These are phyloP conservation scores for Corynascus novoguineensis DNA, from an alignment of 495 filamentous ascomycete genomes.

Conservation along the genomic window DNA sequence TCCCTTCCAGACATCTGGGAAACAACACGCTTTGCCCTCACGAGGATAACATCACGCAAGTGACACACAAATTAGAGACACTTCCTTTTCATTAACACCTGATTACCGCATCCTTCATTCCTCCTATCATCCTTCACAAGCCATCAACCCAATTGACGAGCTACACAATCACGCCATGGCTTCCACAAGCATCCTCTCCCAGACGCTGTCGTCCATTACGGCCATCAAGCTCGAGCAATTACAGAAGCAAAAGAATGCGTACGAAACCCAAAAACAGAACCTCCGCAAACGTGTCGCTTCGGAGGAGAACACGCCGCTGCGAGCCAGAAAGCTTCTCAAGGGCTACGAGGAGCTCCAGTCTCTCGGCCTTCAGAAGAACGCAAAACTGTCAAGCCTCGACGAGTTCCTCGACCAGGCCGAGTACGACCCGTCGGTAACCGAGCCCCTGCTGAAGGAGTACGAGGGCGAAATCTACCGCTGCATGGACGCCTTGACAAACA, in stretches of 20 bases:
- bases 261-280: constrained; percentile 37
- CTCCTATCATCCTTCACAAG: not conserved
- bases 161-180: constrained; percentile 17
- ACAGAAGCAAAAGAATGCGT: constrained; percentile 51
- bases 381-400: constrained; percentile 22
- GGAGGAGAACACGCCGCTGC: constrained; percentile 26
- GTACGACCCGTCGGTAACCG: constrained; percentile 33
- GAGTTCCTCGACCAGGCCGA: constrained; percentile 33
- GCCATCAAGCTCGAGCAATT: constrained; percentile 58
- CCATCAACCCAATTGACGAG: not conserved
- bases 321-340: constrained; percentile 21
- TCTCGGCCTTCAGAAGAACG: constrained; percentile 12
- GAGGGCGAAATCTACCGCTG: constrained; percentile 36
- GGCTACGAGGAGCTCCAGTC: constrained; percentile 30
- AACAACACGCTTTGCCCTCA: not conserved
- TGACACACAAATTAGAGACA: too few species aligned
- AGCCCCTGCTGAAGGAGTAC: constrained; percentile 32
- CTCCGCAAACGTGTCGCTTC: constrained; percentile 28
- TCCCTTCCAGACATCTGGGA: not conserved
- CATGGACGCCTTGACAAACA: constrained; percentile 42
- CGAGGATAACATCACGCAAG: not conserved
- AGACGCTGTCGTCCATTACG: constrained; percentile 63
- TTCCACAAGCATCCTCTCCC: constrained; percentile 42
- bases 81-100: not conserved
- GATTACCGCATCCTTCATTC: not conserved